Evolutionary conservation across 2,329 filamentous ascomycete species (phyloP).

Genomic region (Atkinsonella hypoxylon): DNA sequence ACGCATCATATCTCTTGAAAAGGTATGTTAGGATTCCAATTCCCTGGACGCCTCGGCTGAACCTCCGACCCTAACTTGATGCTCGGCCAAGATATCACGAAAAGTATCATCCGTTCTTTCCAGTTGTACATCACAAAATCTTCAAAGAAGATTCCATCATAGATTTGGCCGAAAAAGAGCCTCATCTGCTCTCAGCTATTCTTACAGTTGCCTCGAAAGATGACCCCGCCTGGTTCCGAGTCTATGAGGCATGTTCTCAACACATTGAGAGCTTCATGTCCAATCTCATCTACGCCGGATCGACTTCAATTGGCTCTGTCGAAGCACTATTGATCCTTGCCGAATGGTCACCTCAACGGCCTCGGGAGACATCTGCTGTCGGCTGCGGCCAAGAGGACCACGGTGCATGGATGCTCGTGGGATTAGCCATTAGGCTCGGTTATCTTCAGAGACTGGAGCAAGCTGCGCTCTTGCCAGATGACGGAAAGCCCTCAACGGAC

Average conservation of each 20-base stretch:
- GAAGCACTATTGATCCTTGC: slow-evolving; percentile 58
- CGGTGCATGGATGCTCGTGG: slow-evolving; percentile 68
- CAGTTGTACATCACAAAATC: slow-evolving; percentile 49
- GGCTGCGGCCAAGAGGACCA: slow-evolving; percentile 63
- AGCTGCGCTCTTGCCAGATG: slow-evolving; percentile 51
- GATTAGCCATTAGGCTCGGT: slow-evolving; percentile 54
- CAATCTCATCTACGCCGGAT: slow-evolving; percentile 51
- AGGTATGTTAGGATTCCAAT: slow-evolving; percentile 10
- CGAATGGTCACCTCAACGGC: slow-evolving; percentile 60
- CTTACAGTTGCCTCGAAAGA: slow-evolving; percentile 62
- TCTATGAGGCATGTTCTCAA: slow-evolving; percentile 54
- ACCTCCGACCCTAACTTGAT: not conserved
- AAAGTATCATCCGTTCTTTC: slow-evolving; percentile 59
- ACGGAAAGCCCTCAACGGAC: slow-evolving; percentile 43
- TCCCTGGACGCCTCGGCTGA: not conserved
- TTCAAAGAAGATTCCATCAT: slow-evolving; percentile 40
- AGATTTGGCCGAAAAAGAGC: slow-evolving; percentile 47
- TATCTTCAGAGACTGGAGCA: slow-evolving; percentile 60
- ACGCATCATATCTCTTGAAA: slow-evolving; percentile 16
- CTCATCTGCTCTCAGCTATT: slow-evolving; percentile 56
- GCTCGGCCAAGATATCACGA: slow-evolving; percentile 41
- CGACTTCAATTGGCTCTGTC: slow-evolving; percentile 57
- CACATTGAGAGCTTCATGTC: slow-evolving; percentile 61
- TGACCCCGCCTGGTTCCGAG: slow-evolving; percentile 47
- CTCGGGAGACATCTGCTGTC: slow-evolving; percentile 48